Evolutionary conservation across 23 red algal species (phyloP).

Genomic region (Agarophyton chilense): DNA sequence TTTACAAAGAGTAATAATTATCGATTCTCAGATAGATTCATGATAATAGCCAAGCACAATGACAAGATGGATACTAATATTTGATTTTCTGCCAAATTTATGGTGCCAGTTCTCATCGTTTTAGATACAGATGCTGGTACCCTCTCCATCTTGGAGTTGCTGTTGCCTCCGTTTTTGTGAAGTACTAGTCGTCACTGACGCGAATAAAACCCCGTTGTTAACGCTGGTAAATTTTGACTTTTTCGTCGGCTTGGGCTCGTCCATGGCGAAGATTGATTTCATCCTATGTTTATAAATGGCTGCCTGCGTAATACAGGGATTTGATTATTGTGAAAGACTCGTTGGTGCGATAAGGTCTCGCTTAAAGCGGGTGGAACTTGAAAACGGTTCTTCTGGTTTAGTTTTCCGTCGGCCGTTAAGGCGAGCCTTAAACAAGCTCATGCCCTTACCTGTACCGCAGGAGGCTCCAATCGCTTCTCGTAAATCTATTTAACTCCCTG

Average conservation of each 20-base stretch:
- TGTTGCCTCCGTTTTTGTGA: neutral
- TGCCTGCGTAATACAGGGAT: neutral
- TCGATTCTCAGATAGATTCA: too few species aligned
- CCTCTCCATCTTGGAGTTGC: neutral
- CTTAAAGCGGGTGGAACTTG: neutral
- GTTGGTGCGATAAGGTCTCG: neutral
- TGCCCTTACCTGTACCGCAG: neutral
- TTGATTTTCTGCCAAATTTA: neutral
- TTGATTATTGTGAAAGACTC: neutral
- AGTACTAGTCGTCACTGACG: neutral
- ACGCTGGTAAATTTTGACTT: neutral
- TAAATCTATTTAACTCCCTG: neutral
- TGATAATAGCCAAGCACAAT: slow-evolving; percentile 15
- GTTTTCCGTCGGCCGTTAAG: neutral
- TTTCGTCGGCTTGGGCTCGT: neutral
- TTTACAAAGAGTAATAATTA: neutral
- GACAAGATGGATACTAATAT: slow-evolving; percentile 26
- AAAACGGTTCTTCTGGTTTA: neutral
- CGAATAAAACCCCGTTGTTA: slow-evolving; percentile 1
- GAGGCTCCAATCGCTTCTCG: neutral
- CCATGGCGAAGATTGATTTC: neutral
- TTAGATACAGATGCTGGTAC: slow-evolving; percentile 34
- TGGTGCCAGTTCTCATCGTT: neutral
- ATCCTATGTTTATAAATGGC: neutral
- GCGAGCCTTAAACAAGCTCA: neutral